Evolutionary conservation across 2,329 filamentous ascomycete genomes (phyloP).

Genomic region (Helotiales sp.): DNA sequence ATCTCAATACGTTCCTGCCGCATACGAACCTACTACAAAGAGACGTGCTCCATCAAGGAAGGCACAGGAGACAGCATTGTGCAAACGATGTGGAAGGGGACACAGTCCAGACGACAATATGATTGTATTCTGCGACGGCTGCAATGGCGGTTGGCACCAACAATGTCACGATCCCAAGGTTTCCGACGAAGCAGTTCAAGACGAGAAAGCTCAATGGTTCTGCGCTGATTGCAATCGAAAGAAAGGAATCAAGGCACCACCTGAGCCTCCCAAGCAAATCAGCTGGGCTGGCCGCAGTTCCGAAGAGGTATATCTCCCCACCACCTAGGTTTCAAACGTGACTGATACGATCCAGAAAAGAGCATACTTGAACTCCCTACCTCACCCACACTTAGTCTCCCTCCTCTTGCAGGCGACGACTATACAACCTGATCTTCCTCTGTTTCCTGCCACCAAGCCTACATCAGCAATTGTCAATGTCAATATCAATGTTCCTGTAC

Average conservation of each 20-base stretch:
- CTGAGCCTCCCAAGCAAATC: conserved; percentile 29
- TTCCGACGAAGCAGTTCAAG: conserved; percentile 64
- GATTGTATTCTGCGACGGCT: conserved; percentile 85
- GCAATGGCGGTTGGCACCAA: conserved; percentile 78
- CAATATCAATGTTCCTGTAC: conserved; percentile 11
- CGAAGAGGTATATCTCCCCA: conserved; percentile 39
- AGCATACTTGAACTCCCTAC: conserved; percentile 60
- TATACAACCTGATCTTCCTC: conserved; percentile 62
- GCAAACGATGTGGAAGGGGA: conserved; percentile 71
- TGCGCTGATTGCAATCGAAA: conserved; percentile 61
- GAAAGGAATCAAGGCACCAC: conserved; percentile 44
- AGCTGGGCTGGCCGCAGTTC: conserved; percentile 36
- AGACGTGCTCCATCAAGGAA: conserved; percentile 53
- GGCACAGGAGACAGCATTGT: conserved; percentile 60
- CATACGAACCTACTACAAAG: conserved; percentile 43
- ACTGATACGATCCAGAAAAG: conserved; percentile 49
- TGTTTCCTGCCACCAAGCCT: conserved; percentile 50
- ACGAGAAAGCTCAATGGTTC: conserved; percentile 70
- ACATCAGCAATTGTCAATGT: too few species aligned
- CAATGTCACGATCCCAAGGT: conserved; percentile 78
- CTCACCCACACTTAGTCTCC: conserved; percentile 61
- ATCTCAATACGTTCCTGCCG: conserved; percentile 59
- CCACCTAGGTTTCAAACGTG: conserved; percentile 1
- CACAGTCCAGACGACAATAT: conserved; percentile 72
- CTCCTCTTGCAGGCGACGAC: conserved; percentile 63